phyloP scores from a whole-genome alignment of 257 asterid genomes.

The Penstemon newberryi region DNA sequence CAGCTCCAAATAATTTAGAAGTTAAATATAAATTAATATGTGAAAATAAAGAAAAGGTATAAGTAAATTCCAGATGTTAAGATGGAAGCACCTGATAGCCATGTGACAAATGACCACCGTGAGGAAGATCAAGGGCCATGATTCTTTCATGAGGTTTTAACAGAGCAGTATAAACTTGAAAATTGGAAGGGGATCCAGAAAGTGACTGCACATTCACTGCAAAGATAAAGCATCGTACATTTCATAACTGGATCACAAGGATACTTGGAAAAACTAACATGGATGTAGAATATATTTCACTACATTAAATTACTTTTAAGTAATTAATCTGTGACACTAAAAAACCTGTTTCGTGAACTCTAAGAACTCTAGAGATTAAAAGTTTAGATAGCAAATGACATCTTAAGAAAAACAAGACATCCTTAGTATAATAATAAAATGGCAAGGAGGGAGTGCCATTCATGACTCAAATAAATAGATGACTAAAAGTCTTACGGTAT shows the following conservation, averaged over 20 bases:
- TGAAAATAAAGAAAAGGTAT: conserved; percentile 15
- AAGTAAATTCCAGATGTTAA: conserved; percentile 19
- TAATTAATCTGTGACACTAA: neutral
- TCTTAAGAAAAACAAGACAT: too few relatives aligned
- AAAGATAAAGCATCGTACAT: conserved; percentile 25
- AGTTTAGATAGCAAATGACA: too few relatives aligned
- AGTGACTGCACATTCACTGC: conserved; percentile 94
- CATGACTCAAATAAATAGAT: too few relatives aligned
- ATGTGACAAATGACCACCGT: conserved; percentile 96
- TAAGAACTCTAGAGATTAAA: too few relatives aligned
- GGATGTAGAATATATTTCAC: neutral
- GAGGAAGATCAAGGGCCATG: conserved; percentile 99
- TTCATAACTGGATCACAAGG: conserved; percentile 16
- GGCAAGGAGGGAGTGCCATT: too few relatives aligned
- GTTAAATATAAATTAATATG: conserved; percentile 9
- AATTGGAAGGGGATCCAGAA: conserved; percentile 95
- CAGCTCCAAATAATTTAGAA: conserved; percentile 7
- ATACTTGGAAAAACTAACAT: conserved; percentile 5
- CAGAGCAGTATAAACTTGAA: conserved; percentile 93
- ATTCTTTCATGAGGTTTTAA: conserved; percentile 94
- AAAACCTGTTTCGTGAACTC: neutral
- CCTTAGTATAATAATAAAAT: too few relatives aligned
- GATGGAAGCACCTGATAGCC: conserved; percentile 85
- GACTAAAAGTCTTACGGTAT: too few relatives aligned
- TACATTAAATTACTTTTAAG: neutral